Evolutionary conservation across 2,329 filamentous ascomycete species (phyloP).

Genomic region (Claviceps fusiformis): DNA sequence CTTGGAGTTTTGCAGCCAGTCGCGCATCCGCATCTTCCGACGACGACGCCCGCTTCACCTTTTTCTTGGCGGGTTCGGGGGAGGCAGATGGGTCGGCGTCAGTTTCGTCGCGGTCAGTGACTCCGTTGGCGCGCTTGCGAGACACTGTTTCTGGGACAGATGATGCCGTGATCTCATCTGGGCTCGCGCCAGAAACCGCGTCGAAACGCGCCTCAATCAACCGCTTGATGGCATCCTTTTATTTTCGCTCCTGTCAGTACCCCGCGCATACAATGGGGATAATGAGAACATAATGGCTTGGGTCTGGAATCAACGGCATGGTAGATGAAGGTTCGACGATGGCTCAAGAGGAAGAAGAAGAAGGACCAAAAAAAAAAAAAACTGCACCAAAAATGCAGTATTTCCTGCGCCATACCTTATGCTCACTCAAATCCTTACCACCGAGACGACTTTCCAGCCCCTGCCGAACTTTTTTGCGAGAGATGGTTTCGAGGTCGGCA

Average conservation of each 20-base stretch:
- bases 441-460: constrained; percentile 40
- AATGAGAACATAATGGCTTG: not conserved
- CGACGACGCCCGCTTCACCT: constrained; percentile 49
- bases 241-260: not conserved
- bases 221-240: constrained; percentile 52
- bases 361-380: not conserved
- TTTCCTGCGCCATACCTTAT: constrained; percentile 32
- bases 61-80: constrained; percentile 41
- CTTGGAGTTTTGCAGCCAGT: constrained; percentile 77
- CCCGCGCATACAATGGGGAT: not conserved
- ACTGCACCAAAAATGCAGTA: not conserved
- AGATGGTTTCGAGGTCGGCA: constrained; percentile 48
- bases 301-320: not conserved
- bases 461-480: constrained; percentile 47
- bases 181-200: constrained; percentile 41
- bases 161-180: constrained; percentile 29
- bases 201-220: constrained; percentile 66
- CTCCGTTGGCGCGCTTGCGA: constrained; percentile 23
- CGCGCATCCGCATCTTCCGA: constrained; percentile 69
- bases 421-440: constrained; percentile 42
- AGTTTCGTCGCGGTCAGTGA: constrained; percentile 28
- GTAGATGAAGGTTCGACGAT: not conserved
- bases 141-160: constrained; percentile 18
- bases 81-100: constrained; percentile 34
- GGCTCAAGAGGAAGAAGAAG: not conserved